Conservation (phyloP, 768 basidiomycete species). For the Lentinus brumalis region DNA sequence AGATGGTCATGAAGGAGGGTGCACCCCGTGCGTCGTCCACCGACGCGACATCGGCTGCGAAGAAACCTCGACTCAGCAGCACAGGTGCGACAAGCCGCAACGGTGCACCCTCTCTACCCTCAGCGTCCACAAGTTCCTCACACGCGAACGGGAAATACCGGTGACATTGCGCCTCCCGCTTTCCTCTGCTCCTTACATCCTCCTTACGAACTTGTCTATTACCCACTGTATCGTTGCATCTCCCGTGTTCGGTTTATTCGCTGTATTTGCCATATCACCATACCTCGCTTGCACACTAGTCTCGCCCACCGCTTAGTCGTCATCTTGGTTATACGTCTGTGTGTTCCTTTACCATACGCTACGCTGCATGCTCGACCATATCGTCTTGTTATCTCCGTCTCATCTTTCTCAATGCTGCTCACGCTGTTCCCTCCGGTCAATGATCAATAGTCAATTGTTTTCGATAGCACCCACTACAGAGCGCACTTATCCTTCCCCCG, state of each 20-base stretch:
- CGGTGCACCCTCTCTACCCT: conserved; percentile 19
- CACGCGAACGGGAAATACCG: conserved; percentile 30
- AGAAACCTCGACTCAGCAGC: conserved; percentile 32
- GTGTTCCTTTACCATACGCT: conserved; percentile 6
- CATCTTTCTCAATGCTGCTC: conserved; percentile 11
- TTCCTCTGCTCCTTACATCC: background rate
- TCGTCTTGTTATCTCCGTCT: background rate
- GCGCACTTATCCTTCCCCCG: conserved; percentile 8
- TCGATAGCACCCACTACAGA: conserved; percentile 19
- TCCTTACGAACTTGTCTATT: background rate
- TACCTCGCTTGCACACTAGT: conserved; percentile 6
- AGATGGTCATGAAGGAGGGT: conserved; percentile 90
- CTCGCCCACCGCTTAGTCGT: conserved; percentile 8
- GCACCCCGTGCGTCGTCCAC: conserved; percentile 28
- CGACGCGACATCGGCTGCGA: conserved; percentile 27
- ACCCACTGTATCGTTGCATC: conserved; percentile 12
- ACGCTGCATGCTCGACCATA: conserved; percentile 11
- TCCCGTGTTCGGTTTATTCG: background rate
- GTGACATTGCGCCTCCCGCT: conserved; percentile 11
- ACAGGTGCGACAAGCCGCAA: conserved; percentile 18
- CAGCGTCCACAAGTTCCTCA: conserved; percentile 24
- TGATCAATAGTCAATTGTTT: conserved; percentile 12
- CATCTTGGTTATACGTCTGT: conserved; percentile 19
- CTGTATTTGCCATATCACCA: conserved; percentile 7
- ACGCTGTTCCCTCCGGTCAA: conserved; percentile 9